A percentile compares a stretch with the other conserved stretches of the same genome.
Evolutionary conservation across 768 basidiomycete species (phyloP).

Genomic region (Tephrocybe sp.): DNA sequence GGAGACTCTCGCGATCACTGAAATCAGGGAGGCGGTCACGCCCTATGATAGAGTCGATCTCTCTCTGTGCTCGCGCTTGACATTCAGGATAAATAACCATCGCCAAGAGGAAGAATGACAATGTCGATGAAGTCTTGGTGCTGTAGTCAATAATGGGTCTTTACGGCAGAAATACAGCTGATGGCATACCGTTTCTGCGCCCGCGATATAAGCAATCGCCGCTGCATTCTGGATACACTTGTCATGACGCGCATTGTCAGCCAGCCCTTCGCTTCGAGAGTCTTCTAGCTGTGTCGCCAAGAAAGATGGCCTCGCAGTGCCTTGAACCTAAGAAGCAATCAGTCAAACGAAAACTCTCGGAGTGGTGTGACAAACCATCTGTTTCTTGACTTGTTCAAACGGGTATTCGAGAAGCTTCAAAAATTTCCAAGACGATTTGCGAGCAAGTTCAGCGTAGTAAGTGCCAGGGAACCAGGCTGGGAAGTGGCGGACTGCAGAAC

Average conservation of each 20-base stretch:
- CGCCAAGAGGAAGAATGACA: not conserved
- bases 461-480: constrained; percentile 32
- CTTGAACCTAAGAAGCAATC: not conserved
- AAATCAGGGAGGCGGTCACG: not conserved
- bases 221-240: constrained; percentile 18
- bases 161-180: not conserved
- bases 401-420: constrained; percentile 3
- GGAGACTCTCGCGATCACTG: not conserved
- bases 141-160: not conserved
- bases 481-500: constrained; percentile 24
- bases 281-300: not conserved
- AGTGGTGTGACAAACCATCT: constrained; percentile 26
- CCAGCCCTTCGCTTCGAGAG: constrained; percentile 1
- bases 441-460: constrained; percentile 18
- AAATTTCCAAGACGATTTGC: constrained; percentile 11
- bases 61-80: not conserved
- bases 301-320: constrained; percentile 1
- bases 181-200: constrained; percentile 34
- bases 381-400: constrained; percentile 16
- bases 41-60: not conserved
- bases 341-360: not conserved
- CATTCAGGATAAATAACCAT: not conserved
- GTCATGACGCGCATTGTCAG: not conserved
- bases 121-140: not conserved
- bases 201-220: constrained; percentile 24